Evolutionary conservation across 2,329 filamentous ascomycete species (phyloP), one percentile per base, ranked within the genome.

Genomic region (Monosporascus sp.): DNA sequence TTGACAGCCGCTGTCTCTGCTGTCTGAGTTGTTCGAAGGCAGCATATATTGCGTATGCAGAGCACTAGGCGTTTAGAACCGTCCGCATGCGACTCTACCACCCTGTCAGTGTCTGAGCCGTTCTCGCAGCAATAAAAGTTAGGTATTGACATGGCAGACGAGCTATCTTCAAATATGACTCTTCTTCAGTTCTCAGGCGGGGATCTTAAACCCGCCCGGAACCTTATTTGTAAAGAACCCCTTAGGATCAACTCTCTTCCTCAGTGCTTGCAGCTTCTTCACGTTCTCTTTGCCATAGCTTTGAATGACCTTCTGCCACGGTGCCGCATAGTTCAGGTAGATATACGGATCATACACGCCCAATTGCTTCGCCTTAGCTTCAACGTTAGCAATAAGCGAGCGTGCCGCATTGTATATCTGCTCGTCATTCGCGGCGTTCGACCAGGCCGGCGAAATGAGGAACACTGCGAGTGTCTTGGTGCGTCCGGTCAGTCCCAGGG

Each of bases 301-400:
- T 0, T 20, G 37, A 22, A 57, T 50, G 2, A 52, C 52, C 8
- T 52, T 41, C 36, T 57, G 52, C 37, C 45, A 52, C 5, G 37
- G 36, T 5, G 42, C 52, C 20, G 54, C 54, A 37, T 54, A 57
- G 15, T 57, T 57, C 1, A 52, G 46, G 36, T 52, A 54, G 15
- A 51, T 20, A 27, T 44, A 57, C 2, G 47, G 27, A 17, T 57
- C 52, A 17, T 42, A 47, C 1, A 31, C 47, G 20, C 20, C 50
- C n/a, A 54, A 17, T 1, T 18, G 6, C 5, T 22, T 34, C 3
- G 52, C 51, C 2, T 18, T 45, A n/a, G 38, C 24, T 11, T 50
- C 42, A 25, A 54, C 27, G 11, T 18, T 31, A 6, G 31, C 25
- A 22, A 56, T 14, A 3, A 50, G 42, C 14, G 22, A 6, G 22